Evolutionary conservation across 169 alveolate genomes (phyloP).

Genomic region (Theileria parva): DNA sequence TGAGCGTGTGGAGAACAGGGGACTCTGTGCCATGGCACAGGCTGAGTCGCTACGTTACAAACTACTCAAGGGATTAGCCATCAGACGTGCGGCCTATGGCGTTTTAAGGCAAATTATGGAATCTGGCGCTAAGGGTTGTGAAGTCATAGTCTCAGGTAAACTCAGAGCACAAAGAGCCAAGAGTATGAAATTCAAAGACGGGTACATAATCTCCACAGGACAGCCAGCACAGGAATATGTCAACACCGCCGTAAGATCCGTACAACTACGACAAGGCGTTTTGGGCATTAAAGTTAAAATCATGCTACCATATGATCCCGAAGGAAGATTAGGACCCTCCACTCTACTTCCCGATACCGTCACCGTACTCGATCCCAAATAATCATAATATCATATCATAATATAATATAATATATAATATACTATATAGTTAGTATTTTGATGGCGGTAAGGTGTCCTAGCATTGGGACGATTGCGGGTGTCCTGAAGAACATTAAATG

Average conservation of each 20-base stretch:
- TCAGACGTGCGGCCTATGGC: slow-evolving; percentile 98
- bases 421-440: no score
- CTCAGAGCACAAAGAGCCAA: slow-evolving; percentile 99
- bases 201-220: slow-evolving; percentile 98
- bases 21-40: slow-evolving; percentile 99
- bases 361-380: slow-evolving; percentile 94
- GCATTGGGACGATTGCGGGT: slow-evolving; percentile 66
- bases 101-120: slow-evolving; percentile 96
- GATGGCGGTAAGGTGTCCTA: slow-evolving; percentile 62
- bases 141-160: slow-evolving; percentile 99
- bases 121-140: slow-evolving; percentile 98
- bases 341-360: slow-evolving; percentile 95
- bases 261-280: slow-evolving; percentile 98
- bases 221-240: slow-evolving; percentile 95
- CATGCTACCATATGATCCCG: slow-evolving; percentile 97
- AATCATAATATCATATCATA: neutral
- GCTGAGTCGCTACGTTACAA: slow-evolving; percentile 98
- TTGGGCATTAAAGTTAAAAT: slow-evolving; percentile 91
- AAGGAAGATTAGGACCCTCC: slow-evolving; percentile 93
- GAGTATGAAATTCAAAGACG: slow-evolving; percentile 98
- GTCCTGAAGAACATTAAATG: slow-evolving; percentile 3
- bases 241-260: slow-evolving; percentile 97
- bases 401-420: no score
- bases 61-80: slow-evolving; percentile 97
- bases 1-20: slow-evolving; percentile 93